Percentiles rank a stretch among this genome's conserved stretches.
Conservation (phyloP, 768 basidiomycete species). For the Cystofilobasidium macerans region DNA sequence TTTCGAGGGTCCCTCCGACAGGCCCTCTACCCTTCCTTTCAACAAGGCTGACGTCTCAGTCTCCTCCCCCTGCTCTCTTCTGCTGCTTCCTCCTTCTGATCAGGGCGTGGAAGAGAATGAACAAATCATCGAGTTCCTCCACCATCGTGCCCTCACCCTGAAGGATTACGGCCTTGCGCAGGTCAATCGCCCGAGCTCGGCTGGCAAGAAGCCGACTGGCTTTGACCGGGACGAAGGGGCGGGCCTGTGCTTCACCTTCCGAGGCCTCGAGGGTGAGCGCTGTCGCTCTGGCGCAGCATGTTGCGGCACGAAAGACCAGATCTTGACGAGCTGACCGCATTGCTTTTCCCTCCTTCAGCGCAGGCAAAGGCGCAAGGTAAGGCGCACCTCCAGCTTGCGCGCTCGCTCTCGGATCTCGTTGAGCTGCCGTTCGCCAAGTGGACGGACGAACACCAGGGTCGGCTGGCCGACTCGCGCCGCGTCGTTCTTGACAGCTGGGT, state of each 20-base stretch:
- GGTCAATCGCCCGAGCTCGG: background rate
- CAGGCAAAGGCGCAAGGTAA: constrained; percentile 12
- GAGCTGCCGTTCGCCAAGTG: constrained; percentile 15
- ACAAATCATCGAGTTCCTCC: constrained; percentile 14
- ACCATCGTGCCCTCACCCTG: background rate
- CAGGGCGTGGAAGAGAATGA: constrained; percentile 20
- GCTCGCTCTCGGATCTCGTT: constrained; percentile 10
- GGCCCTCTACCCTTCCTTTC: background rate
- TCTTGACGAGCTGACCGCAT: background rate
- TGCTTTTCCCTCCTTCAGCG: background rate
- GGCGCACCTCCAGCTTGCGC: constrained; percentile 8
- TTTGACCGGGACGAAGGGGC: constrained; percentile 23
- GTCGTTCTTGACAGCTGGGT: constrained; percentile 22
- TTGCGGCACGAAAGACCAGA: no score
- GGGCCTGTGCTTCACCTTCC: constrained; percentile 16
- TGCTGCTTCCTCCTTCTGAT: no score
- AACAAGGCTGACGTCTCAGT: background rate
- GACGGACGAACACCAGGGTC: constrained; percentile 12
- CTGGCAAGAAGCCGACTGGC: background rate
- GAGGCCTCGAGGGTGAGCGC: constrained; percentile 15
- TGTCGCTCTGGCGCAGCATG: no score
- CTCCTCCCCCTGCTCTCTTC: background rate
- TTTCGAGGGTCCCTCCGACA: no score
- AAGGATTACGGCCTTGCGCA: constrained; percentile 4
- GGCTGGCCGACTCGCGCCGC: constrained; percentile 12